Evolutionary conservation across 1,284 basidiomycete genomes (phyloP).

Genomic region (Ustilago bromivora): DNA sequence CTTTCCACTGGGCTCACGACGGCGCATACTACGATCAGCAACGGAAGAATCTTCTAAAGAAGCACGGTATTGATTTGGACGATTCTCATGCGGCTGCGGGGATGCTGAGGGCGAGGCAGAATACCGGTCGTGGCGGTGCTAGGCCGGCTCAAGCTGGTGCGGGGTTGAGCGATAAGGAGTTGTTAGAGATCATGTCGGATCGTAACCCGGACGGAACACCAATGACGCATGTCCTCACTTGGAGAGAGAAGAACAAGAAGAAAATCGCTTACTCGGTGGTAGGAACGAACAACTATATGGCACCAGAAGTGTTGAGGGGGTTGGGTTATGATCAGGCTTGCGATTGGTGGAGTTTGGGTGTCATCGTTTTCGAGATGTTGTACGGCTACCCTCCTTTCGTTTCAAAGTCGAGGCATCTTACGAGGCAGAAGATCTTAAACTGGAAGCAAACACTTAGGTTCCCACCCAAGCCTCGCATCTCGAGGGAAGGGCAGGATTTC

Average conservation of each 20-base stretch:
- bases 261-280: conserved; percentile 91
- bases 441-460: conserved; percentile 90
- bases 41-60: conserved; percentile 84
- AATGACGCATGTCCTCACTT: conserved; percentile 74
- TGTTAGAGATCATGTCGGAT: conserved; percentile 63
- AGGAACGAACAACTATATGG: conserved; percentile 76
- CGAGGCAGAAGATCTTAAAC: conserved; percentile 75
- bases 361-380: conserved; percentile 77
- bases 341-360: conserved; percentile 97
- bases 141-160: conserved; percentile 32
- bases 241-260: conserved; percentile 90
- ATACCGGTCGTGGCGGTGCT: conserved; percentile 28
- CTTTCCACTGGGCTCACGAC: conserved; percentile 68
- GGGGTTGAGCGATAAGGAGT: conserved; percentile 52
- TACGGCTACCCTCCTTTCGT: conserved; percentile 82
- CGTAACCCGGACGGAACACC: conserved; percentile 64
- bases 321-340: conserved; percentile 90
- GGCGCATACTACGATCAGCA: conserved; percentile 87
- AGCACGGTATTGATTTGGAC: conserved; percentile 93
- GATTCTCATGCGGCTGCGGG: conserved; percentile 74
- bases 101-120: conserved; percentile 35
- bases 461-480: conserved; percentile 83
- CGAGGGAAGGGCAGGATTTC: conserved; percentile 85
- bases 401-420: conserved; percentile 66
- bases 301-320: conserved; percentile 89